Evolutionary conservation across 1,139 yeast species (phyloP).

Genomic region (Taiozyma sp.): DNA sequence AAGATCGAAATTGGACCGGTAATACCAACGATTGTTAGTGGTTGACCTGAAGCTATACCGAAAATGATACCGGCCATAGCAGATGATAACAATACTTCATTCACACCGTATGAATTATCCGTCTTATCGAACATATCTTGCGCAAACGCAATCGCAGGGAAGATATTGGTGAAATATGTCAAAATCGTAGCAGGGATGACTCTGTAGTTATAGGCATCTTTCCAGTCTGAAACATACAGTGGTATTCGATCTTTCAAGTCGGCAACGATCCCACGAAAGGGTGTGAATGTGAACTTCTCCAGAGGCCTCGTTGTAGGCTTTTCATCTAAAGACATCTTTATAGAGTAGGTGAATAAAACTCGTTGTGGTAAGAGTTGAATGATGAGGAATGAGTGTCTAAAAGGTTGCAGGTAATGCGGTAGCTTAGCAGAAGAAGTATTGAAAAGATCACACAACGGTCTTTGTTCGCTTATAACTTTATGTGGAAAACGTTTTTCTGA

Average conservation of each 20-base stretch:
- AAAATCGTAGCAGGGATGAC: conserved; percentile 82
- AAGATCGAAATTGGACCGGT: conserved; percentile 93
- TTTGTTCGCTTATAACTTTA: too few species aligned
- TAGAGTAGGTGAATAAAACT: neutral
- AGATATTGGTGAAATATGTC: conserved; percentile 80
- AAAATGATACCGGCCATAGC: conserved; percentile 89
- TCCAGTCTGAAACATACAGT: conserved; percentile 69
- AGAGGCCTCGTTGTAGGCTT: neutral
- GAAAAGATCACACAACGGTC: too few species aligned
- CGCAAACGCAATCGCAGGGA: conserved; percentile 95
- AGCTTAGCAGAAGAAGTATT: too few species aligned
- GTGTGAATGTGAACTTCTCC: neutral
- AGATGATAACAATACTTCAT: conserved; percentile 77
- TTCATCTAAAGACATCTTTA: neutral
- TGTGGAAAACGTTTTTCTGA: too few species aligned
- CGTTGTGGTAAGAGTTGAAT: too few species aligned
- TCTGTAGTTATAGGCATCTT: conserved; percentile 78
- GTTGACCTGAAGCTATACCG: conserved; percentile 85
- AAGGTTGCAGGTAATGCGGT: too few species aligned
- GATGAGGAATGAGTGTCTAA: too few species aligned
- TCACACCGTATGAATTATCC: conserved; percentile 79
- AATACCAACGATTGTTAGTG: conserved; percentile 94
- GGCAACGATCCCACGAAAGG: conserved; percentile 25
- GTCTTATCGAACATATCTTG: conserved; percentile 96
- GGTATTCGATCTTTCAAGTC: conserved; percentile 41